phyloP scores from a whole-genome alignment of 2,329 filamentous ascomycete species.

The Colletotrichum kahawae region DNA sequence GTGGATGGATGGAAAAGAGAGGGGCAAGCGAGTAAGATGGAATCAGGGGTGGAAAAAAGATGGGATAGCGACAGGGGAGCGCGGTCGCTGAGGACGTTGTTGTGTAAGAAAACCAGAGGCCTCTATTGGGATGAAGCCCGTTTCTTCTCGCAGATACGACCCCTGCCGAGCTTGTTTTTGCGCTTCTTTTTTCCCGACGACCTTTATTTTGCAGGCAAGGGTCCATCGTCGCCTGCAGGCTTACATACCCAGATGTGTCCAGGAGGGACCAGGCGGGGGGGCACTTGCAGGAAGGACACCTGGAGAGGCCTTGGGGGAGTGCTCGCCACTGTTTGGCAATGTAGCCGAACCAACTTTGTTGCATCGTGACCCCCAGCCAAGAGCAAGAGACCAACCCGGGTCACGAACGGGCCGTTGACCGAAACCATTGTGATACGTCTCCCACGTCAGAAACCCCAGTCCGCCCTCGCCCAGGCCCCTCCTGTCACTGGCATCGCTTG shows the following conservation, averaged over 20 bases:
- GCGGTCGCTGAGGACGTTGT: background rate
- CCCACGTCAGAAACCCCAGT: constrained; percentile 20
- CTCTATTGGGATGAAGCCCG: constrained; percentile 19
- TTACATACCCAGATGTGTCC: background rate
- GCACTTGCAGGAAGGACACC: background rate
- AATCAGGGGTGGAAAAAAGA: constrained; percentile 9
- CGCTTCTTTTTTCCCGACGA: constrained; percentile 20
- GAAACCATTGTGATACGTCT: constrained; percentile 24
- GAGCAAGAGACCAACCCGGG: constrained; percentile 6
- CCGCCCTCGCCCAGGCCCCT: constrained; percentile 1
- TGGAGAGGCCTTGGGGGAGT: background rate
- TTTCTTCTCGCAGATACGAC: constrained; percentile 4
- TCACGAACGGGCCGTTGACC: constrained; percentile 22
- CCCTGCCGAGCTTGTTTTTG: constrained; percentile 24
- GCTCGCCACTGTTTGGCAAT: constrained; percentile 19
- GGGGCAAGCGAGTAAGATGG: constrained; percentile 20
- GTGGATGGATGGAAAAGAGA: background rate
- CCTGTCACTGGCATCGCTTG: background rate
- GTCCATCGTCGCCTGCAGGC: background rate
- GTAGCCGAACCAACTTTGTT: constrained; percentile 16
- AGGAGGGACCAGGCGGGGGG: background rate
- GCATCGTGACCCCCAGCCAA: constrained; percentile 7
- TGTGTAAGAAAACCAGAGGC: background rate
- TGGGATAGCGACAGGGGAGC: constrained; percentile 8
- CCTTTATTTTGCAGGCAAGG: background rate